Evolutionary conservation across 805 yeast species (phyloP), one percentile per base, ranked within the genome.

Genomic region (Myxozyma neglecta): DNA sequence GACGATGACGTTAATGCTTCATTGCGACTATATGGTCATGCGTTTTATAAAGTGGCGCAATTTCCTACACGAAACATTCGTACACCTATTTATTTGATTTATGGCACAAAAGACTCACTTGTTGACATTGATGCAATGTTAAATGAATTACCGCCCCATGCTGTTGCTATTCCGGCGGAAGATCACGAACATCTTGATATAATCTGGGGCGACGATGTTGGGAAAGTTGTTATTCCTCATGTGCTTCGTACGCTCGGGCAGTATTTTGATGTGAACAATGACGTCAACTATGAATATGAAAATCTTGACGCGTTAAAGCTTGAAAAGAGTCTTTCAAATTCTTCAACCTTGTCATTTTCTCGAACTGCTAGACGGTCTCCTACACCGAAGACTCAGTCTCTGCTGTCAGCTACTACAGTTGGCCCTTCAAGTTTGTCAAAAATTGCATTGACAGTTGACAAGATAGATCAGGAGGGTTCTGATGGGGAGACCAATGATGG

Each of bases 111-210:
- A 0, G 98, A 92, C 75, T 86, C 96, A 0, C 78, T 92, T 44
- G 96, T 92, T n/a, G 96, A 92, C 70, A 89, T 93, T 47, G 81
- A 86, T 9, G 85, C 85, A 18, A 87, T 93, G 85, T 77, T 81
- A 59, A 73, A 76, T 6, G 89, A 88, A 67, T 76, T 93, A 43
- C 96, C 97, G 0, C 66, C 64, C 18, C 72, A 65, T 20, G 76
- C 73, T 16, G 69, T 64, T 24, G 80, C 83, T 2, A 76, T 84
- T 13, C 86, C 88, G 0, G 82, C 91, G 0, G 79, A 77, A 0
- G 76, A 77, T n/a, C 90, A 91, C 73, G 98, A 92, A 74, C 98
- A 92, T 74, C 77, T 92, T 71, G 98, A 93, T 71, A 83, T 93
- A 59, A 75, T 92, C 14, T 92, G 98, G 98, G 96, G 96, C 9